Conservation (phyloP, 2,329 filamentous ascomycete species). For the Davidsoniella australis region DNA sequence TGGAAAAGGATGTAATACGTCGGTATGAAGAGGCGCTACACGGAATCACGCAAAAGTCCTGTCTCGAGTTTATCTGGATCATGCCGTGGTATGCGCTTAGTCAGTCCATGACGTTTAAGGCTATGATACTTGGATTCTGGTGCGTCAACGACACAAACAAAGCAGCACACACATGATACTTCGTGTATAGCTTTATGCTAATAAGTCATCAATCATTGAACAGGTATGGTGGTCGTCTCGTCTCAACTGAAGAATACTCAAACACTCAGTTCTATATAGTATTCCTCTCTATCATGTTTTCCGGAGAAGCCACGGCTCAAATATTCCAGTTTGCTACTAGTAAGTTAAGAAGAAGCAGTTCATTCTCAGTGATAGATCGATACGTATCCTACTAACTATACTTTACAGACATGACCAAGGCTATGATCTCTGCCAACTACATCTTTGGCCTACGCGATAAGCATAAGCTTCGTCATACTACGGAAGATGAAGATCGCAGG, state of each 20-base stretch:
- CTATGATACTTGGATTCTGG: slow-evolving; percentile 25
- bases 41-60: slow-evolving; percentile 19
- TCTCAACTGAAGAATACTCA: slow-evolving; percentile 29
- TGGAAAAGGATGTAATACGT: slow-evolving; percentile 26
- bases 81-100: slow-evolving; percentile 26
- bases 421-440: slow-evolving; percentile 30
- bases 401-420: slow-evolving; percentile 28
- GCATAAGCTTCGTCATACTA: slow-evolving; percentile 19
- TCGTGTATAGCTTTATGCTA: background rate
- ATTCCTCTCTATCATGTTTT: slow-evolving; percentile 33
- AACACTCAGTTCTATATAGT: slow-evolving; percentile 31
- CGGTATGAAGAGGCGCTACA: slow-evolving; percentile 20
- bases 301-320: slow-evolving; percentile 24
- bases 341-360: background rate
- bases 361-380: too few relatives aligned
- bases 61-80: slow-evolving; percentile 20
- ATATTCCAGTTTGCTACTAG: slow-evolving; percentile 33
- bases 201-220: background rate
- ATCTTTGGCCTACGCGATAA: slow-evolving; percentile 25
- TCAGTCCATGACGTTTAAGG: slow-evolving; percentile 24
- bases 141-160: slow-evolving; percentile 12
- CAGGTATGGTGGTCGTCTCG: slow-evolving; percentile 24
- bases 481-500: slow-evolving; percentile 14
- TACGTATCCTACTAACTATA: too few relatives aligned
- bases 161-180: background rate